These are phyloP conservation scores for Petrea volubilis DNA, from an alignment of 257 asterid species.

Conservation along the genomic window DNA sequence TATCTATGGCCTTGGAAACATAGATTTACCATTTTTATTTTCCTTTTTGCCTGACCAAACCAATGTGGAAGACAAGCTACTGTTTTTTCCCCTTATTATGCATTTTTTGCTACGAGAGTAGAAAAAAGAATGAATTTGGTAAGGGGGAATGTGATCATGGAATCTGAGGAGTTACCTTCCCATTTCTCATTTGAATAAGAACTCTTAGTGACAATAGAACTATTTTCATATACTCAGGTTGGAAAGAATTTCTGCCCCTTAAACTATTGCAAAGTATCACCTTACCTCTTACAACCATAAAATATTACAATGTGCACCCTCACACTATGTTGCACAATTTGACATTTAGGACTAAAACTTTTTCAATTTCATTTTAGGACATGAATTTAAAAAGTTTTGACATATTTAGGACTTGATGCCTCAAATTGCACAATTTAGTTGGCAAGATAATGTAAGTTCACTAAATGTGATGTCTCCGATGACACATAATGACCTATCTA, in stretches of 20 bases:
- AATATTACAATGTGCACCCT: constrained; percentile 8
- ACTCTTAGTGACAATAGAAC: not conserved
- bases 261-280: not conserved
- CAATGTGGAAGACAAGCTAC: not conserved
- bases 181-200: constrained; percentile 6
- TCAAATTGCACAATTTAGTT: too few species aligned
- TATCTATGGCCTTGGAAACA: not conserved
- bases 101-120: not conserved
- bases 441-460: too few species aligned
- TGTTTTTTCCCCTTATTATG: not conserved
- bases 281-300: not conserved
- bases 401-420: too few species aligned
- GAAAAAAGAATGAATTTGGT: not conserved
- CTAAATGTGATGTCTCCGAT: too few species aligned
- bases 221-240: not conserved
- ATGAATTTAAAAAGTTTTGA: too few species aligned
- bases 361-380: too few species aligned
- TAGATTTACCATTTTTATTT: not conserved
- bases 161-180: not conserved
- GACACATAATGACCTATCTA: too few species aligned
- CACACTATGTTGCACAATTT: too few species aligned
- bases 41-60: constrained; percentile 6
- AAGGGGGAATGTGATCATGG: not conserved
- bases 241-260: not conserved
- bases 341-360: too few species aligned